Conservation (phyloP, 164 flowering plant species). For the Nymphaea colorata region DNA sequence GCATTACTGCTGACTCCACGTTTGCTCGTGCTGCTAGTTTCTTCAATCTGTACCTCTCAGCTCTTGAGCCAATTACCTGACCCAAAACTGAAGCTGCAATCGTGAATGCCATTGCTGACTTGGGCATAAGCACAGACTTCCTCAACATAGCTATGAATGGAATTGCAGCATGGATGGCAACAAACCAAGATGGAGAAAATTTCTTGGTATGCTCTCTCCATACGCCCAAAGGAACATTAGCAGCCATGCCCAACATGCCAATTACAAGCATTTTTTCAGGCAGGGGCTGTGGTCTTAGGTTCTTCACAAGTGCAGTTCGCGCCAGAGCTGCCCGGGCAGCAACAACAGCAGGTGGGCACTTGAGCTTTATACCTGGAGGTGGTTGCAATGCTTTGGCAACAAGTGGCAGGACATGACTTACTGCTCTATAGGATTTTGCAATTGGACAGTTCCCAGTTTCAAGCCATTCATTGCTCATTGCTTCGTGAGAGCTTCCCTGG, state of each 20-base stretch:
- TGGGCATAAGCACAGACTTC: conserved; percentile 90
- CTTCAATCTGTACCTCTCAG: conserved; percentile 71
- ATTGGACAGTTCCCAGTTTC: conserved; percentile 88
- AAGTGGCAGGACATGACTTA: conserved; percentile 70
- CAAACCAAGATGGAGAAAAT: conserved; percentile 85
- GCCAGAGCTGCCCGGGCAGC: conserved; percentile 92
- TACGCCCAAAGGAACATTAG: conserved; percentile 71
- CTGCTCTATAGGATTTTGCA: conserved; percentile 89
- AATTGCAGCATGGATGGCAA: conserved; percentile 85
- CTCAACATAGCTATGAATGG: conserved; percentile 89
- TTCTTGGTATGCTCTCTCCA: conserved; percentile 94
- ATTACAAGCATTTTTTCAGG: conserved; percentile 75
- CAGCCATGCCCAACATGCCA: conserved; percentile 91
- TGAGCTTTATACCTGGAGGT: conserved; percentile 62
- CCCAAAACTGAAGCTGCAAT: conserved; percentile 89
- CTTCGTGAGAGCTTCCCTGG: conserved; percentile 78
- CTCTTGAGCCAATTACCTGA: conserved; percentile 91
- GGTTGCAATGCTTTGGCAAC: conserved; percentile 79
- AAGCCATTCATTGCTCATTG: conserved; percentile 86
- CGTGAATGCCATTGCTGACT: conserved; percentile 94
- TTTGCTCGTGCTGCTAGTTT: conserved; percentile 2
- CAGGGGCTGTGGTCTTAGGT: conserved; percentile 83
- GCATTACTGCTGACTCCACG: background rate
- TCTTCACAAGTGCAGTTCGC: conserved; percentile 72
- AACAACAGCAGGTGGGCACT: conserved; percentile 83